Percentiles rank a stretch among this genome's conserved stretches.
These are phyloP conservation scores for Eimeria necatrix DNA, from an alignment of 169 alveolate species.

Conservation along the genomic window DNA sequence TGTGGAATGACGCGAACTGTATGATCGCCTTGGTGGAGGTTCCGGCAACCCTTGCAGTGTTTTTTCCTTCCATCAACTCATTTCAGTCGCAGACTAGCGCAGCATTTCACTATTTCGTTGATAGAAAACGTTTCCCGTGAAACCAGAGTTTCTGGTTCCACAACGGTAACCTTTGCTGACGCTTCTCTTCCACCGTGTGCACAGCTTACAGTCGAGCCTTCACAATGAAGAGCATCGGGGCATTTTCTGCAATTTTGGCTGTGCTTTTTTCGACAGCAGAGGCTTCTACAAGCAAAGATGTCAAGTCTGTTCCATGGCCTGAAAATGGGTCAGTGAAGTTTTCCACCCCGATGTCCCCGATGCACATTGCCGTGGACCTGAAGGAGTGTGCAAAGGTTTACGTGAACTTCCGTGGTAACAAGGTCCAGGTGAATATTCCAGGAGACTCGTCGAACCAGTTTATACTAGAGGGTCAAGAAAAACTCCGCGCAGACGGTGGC, in stretches of 20 bases:
- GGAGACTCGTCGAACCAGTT: neutral
- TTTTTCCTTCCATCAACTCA: slow-evolving; percentile 15
- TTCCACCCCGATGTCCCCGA: slow-evolving; percentile 4
- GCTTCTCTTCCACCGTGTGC: slow-evolving; percentile 5
- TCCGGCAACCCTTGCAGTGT: slow-evolving; percentile 5
- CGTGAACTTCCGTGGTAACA: neutral
- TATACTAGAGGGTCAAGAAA: neutral
- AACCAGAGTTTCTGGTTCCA: neutral
- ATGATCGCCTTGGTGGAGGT: neutral
- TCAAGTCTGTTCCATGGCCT: neutral
- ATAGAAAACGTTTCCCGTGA: slow-evolving; percentile 12
- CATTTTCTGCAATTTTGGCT: slow-evolving; percentile 36
- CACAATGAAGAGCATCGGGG: slow-evolving; percentile 56
- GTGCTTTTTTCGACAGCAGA: slow-evolving; percentile 15
- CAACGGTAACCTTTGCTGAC: neutral
- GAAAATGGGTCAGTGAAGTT: slow-evolving; percentile 43
- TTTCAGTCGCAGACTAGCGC: neutral
- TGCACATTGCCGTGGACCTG: neutral
- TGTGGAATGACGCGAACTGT: neutral
- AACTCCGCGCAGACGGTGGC: neutral
- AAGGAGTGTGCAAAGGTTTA: neutral
- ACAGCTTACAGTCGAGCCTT: neutral
- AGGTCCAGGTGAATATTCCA: neutral
- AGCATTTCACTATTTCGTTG: neutral
- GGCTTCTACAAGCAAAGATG: neutral